Evolutionary conservation across 2,329 filamentous ascomycete species (phyloP).

Genomic region (Onygenales sp.): DNA sequence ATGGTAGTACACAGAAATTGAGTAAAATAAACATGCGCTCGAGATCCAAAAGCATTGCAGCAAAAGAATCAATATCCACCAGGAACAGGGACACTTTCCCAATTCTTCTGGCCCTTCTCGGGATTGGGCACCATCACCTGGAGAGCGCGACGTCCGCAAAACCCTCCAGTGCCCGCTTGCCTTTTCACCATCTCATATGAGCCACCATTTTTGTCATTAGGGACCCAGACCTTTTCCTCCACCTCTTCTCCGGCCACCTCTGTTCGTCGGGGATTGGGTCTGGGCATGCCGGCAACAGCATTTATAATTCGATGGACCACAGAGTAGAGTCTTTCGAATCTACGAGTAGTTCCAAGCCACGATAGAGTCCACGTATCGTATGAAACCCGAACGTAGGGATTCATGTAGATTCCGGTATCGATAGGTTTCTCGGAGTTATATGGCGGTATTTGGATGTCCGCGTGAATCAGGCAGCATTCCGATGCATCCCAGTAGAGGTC

Average conservation of each 20-base stretch:
- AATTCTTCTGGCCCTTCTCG: constrained; percentile 35
- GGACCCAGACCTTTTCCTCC: constrained; percentile 33
- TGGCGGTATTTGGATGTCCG: constrained; percentile 34
- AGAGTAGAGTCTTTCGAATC: constrained; percentile 57
- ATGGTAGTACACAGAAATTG: background rate
- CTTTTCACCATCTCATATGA: constrained; percentile 31
- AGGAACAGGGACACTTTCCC: constrained; percentile 34
- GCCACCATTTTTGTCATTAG: constrained; percentile 21
- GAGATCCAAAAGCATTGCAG: background rate
- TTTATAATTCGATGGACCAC: constrained; percentile 51
- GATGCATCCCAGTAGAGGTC: constrained; percentile 55
- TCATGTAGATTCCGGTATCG: constrained; percentile 59
- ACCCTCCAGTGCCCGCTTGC: constrained; percentile 34
- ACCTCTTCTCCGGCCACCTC: constrained; percentile 48
- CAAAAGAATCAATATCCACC: constrained; percentile 6
- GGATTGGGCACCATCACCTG: constrained; percentile 37
- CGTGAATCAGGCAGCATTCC: constrained; percentile 53
- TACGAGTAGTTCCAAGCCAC: constrained; percentile 51
- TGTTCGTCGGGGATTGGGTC: constrained; percentile 50
- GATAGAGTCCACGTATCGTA: constrained; percentile 50
- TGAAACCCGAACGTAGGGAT: constrained; percentile 64
- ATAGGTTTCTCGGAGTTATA: constrained; percentile 19
- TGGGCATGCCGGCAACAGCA: constrained; percentile 47
- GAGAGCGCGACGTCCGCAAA: constrained; percentile 34
- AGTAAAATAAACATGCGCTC: background rate